These are phyloP conservation scores for Penicillium sp. DNA, from an alignment of 2,329 filamentous ascomycete genomes.

Conservation along the genomic window DNA sequence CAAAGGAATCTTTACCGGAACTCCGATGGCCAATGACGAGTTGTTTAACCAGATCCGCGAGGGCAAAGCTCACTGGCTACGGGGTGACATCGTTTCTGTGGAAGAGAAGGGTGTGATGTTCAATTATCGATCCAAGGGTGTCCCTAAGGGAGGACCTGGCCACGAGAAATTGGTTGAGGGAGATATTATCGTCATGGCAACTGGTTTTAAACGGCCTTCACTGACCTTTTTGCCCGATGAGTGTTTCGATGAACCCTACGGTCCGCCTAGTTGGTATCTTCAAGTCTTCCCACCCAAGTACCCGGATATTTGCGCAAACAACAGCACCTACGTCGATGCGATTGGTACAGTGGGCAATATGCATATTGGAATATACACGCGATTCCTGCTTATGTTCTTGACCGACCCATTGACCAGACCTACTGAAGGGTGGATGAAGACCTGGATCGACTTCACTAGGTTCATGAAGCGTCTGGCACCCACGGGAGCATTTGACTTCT, in stretches of 20 bases:
- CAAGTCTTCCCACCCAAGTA: constrained; percentile 73
- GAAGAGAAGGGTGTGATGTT: constrained; percentile 57
- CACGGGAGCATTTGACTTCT: constrained; percentile 74
- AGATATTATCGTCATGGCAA: constrained; percentile 74
- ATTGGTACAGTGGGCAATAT: constrained; percentile 79
- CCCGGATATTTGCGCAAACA: constrained; percentile 67
- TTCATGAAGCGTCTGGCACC: constrained; percentile 61
- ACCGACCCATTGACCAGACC: constrained; percentile 68
- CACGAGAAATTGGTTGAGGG: constrained; percentile 56
- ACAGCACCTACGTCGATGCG: constrained; percentile 71
- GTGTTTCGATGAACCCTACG: constrained; percentile 63
- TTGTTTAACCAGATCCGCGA: constrained; percentile 66
- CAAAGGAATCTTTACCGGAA: constrained; percentile 66
- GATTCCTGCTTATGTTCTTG: constrained; percentile 78
- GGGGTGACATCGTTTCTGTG: constrained; percentile 66
- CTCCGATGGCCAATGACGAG: constrained; percentile 78
- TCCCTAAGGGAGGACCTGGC: constrained; percentile 68
- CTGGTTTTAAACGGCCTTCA: constrained; percentile 66
- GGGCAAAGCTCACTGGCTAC: constrained; percentile 67
- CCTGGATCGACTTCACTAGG: constrained; percentile 78
- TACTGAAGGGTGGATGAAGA: constrained; percentile 64
- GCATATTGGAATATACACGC: constrained; percentile 82
- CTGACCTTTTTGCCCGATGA: constrained; percentile 65
- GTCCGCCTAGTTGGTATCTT: constrained; percentile 77
- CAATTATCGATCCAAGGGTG: constrained; percentile 61